Percentiles rank a stretch among this genome's conserved stretches.
These are phyloP conservation scores for Claviceps digitariae DNA, from an alignment of 2,329 filamentous ascomycete species.

Conservation along the genomic window DNA sequence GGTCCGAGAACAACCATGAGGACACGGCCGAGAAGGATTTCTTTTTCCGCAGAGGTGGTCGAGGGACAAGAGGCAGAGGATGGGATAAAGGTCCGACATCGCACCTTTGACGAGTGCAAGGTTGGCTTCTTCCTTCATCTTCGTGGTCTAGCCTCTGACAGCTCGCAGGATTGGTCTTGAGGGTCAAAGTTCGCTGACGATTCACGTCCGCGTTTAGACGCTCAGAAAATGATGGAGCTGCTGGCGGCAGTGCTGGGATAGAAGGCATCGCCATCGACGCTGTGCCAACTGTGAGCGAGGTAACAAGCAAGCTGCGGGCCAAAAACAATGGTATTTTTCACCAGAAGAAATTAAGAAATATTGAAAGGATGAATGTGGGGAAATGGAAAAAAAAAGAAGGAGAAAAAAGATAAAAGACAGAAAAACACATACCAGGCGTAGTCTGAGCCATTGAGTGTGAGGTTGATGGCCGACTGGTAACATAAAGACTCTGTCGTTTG, in stretches of 20 bases:
- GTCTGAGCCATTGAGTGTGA: conserved; percentile 25
- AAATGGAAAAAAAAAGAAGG: neutral
- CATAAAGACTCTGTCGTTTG: conserved; percentile 46
- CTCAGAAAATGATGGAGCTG: conserved; percentile 44
- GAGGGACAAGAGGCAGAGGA: conserved; percentile 43
- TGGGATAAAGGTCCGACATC: conserved; percentile 32
- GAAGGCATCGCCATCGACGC: conserved; percentile 43
- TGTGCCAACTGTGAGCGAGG: conserved; percentile 17
- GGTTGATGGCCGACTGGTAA: conserved; percentile 39
- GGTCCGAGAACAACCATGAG: conserved; percentile 39
- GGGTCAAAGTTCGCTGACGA: conserved; percentile 20
- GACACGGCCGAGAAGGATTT: conserved; percentile 52
- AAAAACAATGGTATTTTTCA: too few relatives aligned
- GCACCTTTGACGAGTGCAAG: neutral
- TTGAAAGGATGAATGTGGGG: neutral
- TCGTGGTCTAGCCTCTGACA: conserved; percentile 9
- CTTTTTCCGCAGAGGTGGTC: conserved; percentile 50
- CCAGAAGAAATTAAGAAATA: neutral
- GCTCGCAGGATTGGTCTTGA: conserved; percentile 19
- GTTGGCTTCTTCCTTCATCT: neutral
- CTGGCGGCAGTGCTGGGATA: conserved; percentile 42
- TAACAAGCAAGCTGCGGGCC: neutral
- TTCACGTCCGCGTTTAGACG: conserved; percentile 34
- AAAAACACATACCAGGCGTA: conserved; percentile 16
- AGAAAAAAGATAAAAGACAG: neutral